Base-by-base conservation (phyloP, 2,329 filamentous ascomycete genomes). In the Cyphellophora europaea region DNA sequence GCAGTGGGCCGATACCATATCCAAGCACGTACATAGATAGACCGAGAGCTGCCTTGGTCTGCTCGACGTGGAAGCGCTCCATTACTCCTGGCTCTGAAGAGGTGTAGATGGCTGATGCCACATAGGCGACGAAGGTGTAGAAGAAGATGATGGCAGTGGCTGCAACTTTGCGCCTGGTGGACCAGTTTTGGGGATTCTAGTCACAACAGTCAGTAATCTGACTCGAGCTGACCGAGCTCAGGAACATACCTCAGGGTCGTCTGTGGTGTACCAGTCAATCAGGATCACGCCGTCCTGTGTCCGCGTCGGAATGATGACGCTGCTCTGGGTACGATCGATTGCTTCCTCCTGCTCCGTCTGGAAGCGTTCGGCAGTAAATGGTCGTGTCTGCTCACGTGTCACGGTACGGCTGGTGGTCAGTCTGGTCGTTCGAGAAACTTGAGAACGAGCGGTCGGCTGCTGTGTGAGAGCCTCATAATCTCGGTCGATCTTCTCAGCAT, bases 171-270 rank as follows among this genome's bases (percentile, higher is more conserved):
- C 53, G 53, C 23, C 35, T 30, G 30, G 48, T 50, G 6, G 49
- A 49, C 55, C 55, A 58, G 33, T 57, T 57, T 36, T 55, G 52
- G 8, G 72, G 72, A 48, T 76, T 72, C 3, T n/a, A n/a, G n/a
- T n/a, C n/a, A n/a, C n/a, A n/a, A n/a, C n/a, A n/a, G n/a, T n/a
- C n/a, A n/a, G n/a, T n/a, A n/a, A n/a, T n/a, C n/a, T n/a, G n/a
- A n/a, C n/a, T n/a, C n/a, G n/a, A n/a, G n/a, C n/a, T n/a, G n/a
- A n/a, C n/a, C n/a, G n/a, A n/a, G n/a, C n/a, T n/a, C n/a, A n/a
- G n/a, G n/a, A n/a, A n/a, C n/a, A n/a, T n/a, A n/a, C n/a, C n/a
- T 61, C 69, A 3, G 59, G 51, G 43, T 76, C 72, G 40, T 75
- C 71, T 11, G 65, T 69, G 29, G 60, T 66, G 33, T 56, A 58